Evolutionary conservation across 108 stramenopile species (phyloP).

Genomic region (Nannochloropsis granulata): DNA sequence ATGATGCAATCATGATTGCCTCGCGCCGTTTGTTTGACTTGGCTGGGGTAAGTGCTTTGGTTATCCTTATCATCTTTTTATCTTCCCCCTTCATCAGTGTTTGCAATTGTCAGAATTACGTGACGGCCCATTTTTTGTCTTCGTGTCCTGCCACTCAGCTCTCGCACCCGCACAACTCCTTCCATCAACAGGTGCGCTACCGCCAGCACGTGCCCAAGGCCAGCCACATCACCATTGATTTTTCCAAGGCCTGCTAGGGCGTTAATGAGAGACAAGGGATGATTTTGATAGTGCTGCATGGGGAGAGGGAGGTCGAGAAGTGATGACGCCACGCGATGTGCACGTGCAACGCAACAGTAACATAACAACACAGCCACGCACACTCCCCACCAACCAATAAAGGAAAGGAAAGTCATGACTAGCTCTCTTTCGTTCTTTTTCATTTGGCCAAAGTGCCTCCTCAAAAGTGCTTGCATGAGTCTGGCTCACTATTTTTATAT

Average conservation of each 20-base stretch:
- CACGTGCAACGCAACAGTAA: too few relatives aligned
- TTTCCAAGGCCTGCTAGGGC: constrained; percentile 1
- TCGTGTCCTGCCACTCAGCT: background rate
- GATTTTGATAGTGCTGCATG: too few relatives aligned
- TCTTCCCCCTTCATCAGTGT: background rate
- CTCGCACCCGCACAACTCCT: background rate
- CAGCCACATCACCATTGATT: constrained; percentile 12
- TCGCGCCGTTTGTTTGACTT: constrained; percentile 76
- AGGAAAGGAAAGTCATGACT: too few relatives aligned
- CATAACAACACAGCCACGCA: too few relatives aligned
- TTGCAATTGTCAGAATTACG: background rate
- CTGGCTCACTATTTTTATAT: too few relatives aligned
- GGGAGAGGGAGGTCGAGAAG: too few relatives aligned
- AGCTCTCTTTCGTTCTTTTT: too few relatives aligned
- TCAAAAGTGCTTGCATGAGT: too few relatives aligned
- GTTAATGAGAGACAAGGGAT: too few relatives aligned
- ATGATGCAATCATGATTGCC: constrained; percentile 61
- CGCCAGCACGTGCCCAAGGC: constrained; percentile 13
- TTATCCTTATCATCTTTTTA: background rate
- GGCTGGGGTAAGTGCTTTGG: constrained; percentile 44
- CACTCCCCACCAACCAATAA: too few relatives aligned
- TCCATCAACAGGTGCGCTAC: background rate
- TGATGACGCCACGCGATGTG: too few relatives aligned
- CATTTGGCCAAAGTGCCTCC: too few relatives aligned
- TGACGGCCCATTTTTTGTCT: background rate